Percentiles rank a stretch among this genome's conserved stretches.
phyloP scores from a whole-genome alignment of 257 asterid genomes.

The Solanum gandarillasii region DNA sequence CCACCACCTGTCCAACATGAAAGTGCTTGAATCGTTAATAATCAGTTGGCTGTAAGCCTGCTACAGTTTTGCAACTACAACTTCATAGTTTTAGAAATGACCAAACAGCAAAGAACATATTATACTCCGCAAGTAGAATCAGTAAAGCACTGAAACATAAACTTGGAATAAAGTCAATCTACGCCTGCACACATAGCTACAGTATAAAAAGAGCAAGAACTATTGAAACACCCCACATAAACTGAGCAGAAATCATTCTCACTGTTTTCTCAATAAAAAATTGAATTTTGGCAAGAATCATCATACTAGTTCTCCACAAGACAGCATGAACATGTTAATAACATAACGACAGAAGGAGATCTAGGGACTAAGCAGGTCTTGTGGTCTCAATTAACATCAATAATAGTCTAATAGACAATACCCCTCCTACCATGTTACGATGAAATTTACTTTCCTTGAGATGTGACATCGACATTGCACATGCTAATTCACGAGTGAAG shows the following conservation, averaged over 20 bases:
- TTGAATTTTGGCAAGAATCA: neutral
- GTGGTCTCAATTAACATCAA: neutral
- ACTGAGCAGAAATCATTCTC: neutral
- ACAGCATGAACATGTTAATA: neutral
- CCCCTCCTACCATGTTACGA: neutral
- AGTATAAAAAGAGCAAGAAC: neutral
- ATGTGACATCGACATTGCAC: neutral
- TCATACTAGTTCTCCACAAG: neutral
- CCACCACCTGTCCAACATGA: conserved; percentile 32
- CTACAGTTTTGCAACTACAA: neutral
- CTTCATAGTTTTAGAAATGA: neutral
- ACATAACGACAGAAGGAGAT: neutral
- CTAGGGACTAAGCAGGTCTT: neutral
- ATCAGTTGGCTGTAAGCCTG: neutral
- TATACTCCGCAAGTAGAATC: neutral
- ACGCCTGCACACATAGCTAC: neutral
- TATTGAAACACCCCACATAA: neutral
- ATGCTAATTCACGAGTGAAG: neutral
- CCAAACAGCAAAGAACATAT: neutral
- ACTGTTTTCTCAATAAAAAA: neutral
- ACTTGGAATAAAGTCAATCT: neutral
- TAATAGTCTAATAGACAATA: neutral
- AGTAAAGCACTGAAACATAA: neutral
- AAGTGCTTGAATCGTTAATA: neutral
- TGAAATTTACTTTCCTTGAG: neutral